phyloP scores from a whole-genome alignment of 202 grass and related monocot species.

The Zizania palustris region DNA sequence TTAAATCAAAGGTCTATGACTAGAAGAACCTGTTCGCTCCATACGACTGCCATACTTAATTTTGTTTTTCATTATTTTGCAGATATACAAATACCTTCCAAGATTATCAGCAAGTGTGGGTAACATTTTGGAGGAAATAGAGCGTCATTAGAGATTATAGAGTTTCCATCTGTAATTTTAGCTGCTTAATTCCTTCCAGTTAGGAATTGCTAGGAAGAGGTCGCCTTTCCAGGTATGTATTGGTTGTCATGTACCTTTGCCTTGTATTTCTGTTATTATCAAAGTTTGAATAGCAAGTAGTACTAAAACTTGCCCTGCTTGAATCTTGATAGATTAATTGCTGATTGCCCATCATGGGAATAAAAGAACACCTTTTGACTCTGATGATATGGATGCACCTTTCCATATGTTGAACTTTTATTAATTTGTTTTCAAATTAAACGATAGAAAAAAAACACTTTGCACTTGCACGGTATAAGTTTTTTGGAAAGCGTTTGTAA shows the following conservation, averaged over 20 bases:
- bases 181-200: conserved; percentile 25
- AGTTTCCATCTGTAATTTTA: conserved; percentile 30
- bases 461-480: not conserved
- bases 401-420: not conserved
- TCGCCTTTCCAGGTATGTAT: conserved; percentile 42
- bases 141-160: conserved; percentile 79
- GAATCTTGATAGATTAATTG: conserved; percentile 6
- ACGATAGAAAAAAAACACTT: not conserved
- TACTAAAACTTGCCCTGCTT: not conserved
- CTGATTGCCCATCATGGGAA: not conserved
- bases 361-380: not conserved
- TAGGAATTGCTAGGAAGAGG: conserved; percentile 26
- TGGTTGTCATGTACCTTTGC: conserved; percentile 8
- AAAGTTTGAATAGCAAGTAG: not conserved
- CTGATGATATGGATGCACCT: conserved; percentile 18
- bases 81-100: conserved; percentile 95
- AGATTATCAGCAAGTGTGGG: conserved; percentile 83
- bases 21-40: not conserved
- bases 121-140: conserved; percentile 71
- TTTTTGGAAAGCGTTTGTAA: not conserved
- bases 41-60: conserved; percentile 38
- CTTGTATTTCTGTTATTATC: not conserved
- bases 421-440: not conserved
- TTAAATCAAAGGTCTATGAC: not conserved
- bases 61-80: conserved; percentile 41